phyloP scores from a whole-genome alignment of 257 asterid species.

The Galeopsis tetrahit region DNA sequence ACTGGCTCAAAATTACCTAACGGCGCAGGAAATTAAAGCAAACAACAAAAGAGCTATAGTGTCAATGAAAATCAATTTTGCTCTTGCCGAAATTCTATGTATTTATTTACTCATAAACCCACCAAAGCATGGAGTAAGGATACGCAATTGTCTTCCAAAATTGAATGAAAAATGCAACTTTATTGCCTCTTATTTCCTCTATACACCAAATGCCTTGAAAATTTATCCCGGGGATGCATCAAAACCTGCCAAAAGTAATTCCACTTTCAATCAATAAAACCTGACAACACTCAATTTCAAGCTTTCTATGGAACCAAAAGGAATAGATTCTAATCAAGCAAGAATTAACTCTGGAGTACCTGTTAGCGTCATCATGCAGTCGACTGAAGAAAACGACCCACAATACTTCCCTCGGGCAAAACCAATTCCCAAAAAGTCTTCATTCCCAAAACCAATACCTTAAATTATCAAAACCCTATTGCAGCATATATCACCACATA shows the following conservation, averaged over 20 bases:
- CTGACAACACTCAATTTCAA: no score
- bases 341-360: conserved; percentile 17
- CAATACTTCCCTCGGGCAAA: not conserved
- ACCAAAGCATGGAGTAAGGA: not conserved
- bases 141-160: not conserved
- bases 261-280: not conserved
- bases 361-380: conserved; percentile 30
- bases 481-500: conserved; percentile 9
- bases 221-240: not conserved
- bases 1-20: no score
- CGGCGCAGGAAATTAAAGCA: not conserved
- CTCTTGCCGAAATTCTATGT: not conserved
- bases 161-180: not conserved
- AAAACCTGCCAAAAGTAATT: conserved; percentile 22
- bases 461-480: conserved; percentile 13
- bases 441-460: not conserved
- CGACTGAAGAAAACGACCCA: conserved; percentile 12
- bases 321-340: not conserved
- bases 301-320: not conserved
- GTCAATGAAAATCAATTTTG: not conserved
- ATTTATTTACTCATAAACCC: not conserved
- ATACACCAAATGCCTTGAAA: not conserved
- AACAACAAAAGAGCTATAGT: not conserved
- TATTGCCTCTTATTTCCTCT: not conserved
- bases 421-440: conserved; percentile 16